phyloP scores from a whole-genome alignment of 305 asterid species.

The Euphrasia arctica region DNA sequence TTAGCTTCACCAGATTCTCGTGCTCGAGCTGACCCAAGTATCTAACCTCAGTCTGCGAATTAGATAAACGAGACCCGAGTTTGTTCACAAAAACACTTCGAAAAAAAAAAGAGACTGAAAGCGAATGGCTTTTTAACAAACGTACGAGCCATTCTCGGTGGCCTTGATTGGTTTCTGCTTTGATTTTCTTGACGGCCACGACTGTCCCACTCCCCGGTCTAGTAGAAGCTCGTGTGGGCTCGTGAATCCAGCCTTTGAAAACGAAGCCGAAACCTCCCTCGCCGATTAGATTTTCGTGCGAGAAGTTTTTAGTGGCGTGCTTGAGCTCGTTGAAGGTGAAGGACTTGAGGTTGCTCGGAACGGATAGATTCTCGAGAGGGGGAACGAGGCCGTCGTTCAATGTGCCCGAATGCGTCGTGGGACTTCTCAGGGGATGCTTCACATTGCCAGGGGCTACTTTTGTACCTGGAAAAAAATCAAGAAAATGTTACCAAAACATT shows the following conservation, averaged over 20 bases:
- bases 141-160: constrained; percentile 58
- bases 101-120: neutral
- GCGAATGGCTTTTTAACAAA: neutral
- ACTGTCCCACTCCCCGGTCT: constrained; percentile 42
- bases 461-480: constrained; percentile 21
- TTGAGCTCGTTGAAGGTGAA: constrained; percentile 42
- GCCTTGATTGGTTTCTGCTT: constrained; percentile 45
- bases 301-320: constrained; percentile 40
- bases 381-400: constrained; percentile 5
- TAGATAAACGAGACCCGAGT: neutral
- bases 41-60: constrained; percentile 39
- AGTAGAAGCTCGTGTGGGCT: constrained; percentile 30
- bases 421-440: constrained; percentile 22
- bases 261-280: constrained; percentile 56
- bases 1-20: constrained; percentile 45
- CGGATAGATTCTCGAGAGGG: constrained; percentile 21
- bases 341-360: constrained; percentile 34
- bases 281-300: constrained; percentile 39
- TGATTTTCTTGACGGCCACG: constrained; percentile 46
- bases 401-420: constrained; percentile 4
- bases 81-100: no score
- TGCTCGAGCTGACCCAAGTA: constrained; percentile 43
- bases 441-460: constrained; percentile 26
- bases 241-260: constrained; percentile 48
- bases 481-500: constrained; percentile 31